Conservation (phyloP, 352 stramenopile species). For the Globisporangium echinulatum region DNA sequence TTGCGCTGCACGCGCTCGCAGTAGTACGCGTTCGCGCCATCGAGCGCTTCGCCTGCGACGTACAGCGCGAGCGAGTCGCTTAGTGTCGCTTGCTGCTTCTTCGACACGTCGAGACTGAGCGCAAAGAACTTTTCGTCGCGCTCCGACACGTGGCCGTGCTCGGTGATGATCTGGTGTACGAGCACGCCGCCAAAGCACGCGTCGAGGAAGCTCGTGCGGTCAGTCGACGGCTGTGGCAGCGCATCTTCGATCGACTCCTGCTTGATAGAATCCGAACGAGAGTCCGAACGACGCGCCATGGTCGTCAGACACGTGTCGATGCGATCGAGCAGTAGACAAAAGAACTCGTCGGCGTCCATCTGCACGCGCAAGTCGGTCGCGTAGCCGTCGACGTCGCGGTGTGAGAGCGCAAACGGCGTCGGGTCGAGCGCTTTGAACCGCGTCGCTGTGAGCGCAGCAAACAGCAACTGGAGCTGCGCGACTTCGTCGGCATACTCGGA, state of each 20-base stretch:
- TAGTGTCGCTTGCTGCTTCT: slow-evolving; percentile 42
- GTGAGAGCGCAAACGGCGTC: slow-evolving; percentile 55
- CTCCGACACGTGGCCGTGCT: slow-evolving; percentile 72
- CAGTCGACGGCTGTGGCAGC: too few species aligned
- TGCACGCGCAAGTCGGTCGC: slow-evolving; percentile 67
- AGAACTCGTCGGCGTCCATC: slow-evolving; percentile 84
- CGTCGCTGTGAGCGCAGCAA: slow-evolving; percentile 47
- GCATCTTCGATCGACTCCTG: too few species aligned
- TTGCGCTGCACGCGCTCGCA: slow-evolving; percentile 64
- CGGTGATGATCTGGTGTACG: slow-evolving; percentile 80
- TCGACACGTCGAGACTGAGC: slow-evolving; percentile 72
- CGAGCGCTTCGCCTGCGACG: slow-evolving; percentile 64
- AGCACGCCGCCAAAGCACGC: slow-evolving; percentile 66
- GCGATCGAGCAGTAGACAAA: slow-evolving; percentile 69
- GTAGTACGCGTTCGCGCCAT: slow-evolving; percentile 77
- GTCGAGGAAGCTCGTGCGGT: slow-evolving; percentile 18
- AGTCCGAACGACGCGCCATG: too few species aligned
- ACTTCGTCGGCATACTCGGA: slow-evolving; percentile 44
- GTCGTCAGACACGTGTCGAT: slow-evolving; percentile 32
- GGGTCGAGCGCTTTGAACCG: slow-evolving; percentile 48
- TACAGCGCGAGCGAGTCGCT: slow-evolving; percentile 59
- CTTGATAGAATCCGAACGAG: too few species aligned
- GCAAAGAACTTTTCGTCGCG: slow-evolving; percentile 82
- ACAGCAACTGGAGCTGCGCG: slow-evolving; percentile 58
- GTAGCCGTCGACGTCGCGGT: slow-evolving; percentile 66